Conservation (phyloP, 2,329 filamentous ascomycete species). For the Sarocladium strictum region DNA sequence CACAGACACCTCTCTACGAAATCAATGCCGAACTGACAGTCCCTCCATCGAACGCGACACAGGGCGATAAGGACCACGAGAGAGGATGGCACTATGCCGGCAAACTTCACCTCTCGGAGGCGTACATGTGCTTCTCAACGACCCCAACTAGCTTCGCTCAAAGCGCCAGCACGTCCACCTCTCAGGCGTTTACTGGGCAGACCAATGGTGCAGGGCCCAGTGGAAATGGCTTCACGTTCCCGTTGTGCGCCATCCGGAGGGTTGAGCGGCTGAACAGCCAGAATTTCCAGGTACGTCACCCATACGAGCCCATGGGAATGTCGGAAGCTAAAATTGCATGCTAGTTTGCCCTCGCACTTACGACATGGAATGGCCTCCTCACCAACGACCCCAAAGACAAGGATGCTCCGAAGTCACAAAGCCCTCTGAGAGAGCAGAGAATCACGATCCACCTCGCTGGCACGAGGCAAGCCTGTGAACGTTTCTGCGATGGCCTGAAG, state of each 20-base stretch:
- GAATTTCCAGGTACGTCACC: constrained; percentile 59
- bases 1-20: constrained; percentile 90
- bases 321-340: constrained; percentile 8
- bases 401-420: constrained; percentile 33
- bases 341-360: constrained; percentile 85
- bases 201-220: constrained; percentile 89
- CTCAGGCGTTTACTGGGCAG: constrained; percentile 82
- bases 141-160: constrained; percentile 81
- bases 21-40: constrained; percentile 95
- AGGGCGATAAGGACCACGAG: constrained; percentile 65
- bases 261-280: constrained; percentile 92
- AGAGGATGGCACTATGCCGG: constrained; percentile 85
- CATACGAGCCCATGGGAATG: background rate
- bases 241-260: constrained; percentile 81
- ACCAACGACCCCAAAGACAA: constrained; percentile 50
- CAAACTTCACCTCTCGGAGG: constrained; percentile 88
- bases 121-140: constrained; percentile 94
- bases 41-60: constrained; percentile 61
- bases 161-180: constrained; percentile 71
- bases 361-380: constrained; percentile 80
- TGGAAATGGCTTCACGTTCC: constrained; percentile 93
- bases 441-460: constrained; percentile 89
- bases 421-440: constrained; percentile 61
- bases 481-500: constrained; percentile 94
- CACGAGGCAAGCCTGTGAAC: constrained; percentile 81